Percentiles rank a stretch among this genome's conserved stretches.
Evolutionary conservation across 2,329 filamentous ascomycete genomes (phyloP).

Genomic region (Pyrenophora graminea): DNA sequence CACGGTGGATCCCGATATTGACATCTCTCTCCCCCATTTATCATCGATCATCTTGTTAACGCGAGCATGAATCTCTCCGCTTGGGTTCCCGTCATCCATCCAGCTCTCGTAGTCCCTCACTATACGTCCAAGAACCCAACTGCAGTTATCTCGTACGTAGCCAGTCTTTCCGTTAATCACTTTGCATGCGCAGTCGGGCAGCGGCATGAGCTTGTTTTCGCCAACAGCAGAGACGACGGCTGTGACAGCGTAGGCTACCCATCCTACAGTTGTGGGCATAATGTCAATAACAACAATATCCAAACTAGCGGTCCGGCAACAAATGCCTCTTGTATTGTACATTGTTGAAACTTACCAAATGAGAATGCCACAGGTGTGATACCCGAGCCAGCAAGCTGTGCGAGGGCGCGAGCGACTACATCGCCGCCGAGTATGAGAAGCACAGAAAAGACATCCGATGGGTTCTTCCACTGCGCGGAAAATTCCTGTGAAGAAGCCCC

Average conservation of each 20-base stretch:
- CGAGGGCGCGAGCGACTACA: slow-evolving; percentile 18
- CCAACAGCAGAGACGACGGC: slow-evolving; percentile 18
- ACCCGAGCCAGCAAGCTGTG: slow-evolving; percentile 22
- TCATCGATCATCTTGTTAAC: slow-evolving; percentile 2
- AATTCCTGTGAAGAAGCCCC: not conserved
- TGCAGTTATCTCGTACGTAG: slow-evolving; percentile 12
- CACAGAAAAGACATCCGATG: slow-evolving; percentile 6
- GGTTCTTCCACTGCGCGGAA: not conserved
- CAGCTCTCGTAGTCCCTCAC: slow-evolving; percentile 23
- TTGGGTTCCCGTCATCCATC: slow-evolving; percentile 5
- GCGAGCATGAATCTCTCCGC: slow-evolving; percentile 1
- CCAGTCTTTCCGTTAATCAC: slow-evolving; percentile 19
- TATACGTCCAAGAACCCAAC: slow-evolving; percentile 22
- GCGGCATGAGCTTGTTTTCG: slow-evolving; percentile 22
- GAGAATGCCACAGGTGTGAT: slow-evolving; percentile 28
- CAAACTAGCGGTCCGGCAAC: no score
- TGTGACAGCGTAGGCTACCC: slow-evolving; percentile 21
- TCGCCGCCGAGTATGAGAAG: slow-evolving; percentile 20
- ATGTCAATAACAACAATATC: not conserved
- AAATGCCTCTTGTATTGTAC: not conserved
- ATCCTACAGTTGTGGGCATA: slow-evolving; percentile 4
- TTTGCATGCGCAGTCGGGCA: slow-evolving; percentile 11
- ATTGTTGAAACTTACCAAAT: slow-evolving; percentile 18
- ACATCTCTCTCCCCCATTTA: slow-evolving; percentile 2
- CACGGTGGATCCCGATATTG: not conserved